Conservation (phyloP, 1,139 yeast species). For the Candida glucosophila region DNA sequence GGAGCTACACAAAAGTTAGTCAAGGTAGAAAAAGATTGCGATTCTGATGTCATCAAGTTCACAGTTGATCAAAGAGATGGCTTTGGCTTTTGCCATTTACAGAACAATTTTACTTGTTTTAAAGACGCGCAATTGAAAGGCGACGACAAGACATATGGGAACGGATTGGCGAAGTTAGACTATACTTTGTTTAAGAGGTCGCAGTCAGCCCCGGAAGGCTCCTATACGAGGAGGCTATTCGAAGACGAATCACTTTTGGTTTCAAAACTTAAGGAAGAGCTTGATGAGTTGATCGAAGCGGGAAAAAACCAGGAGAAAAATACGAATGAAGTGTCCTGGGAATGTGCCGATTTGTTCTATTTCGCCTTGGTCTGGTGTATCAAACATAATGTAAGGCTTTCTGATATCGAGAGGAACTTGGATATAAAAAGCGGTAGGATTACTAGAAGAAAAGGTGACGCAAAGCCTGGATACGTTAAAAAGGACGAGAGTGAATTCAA, state of each 20-base stretch:
- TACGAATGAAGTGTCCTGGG: slow-evolving; percentile 77
- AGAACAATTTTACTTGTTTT: slow-evolving; percentile 69
- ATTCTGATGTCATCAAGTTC: slow-evolving; percentile 81
- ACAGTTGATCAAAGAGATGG: slow-evolving; percentile 71
- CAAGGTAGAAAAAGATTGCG: slow-evolving; percentile 74
- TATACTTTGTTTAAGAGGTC: slow-evolving; percentile 48
- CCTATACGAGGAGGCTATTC: slow-evolving; percentile 85
- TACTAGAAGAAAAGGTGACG: slow-evolving; percentile 92
- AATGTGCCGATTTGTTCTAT: slow-evolving; percentile 90
- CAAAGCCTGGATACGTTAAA: slow-evolving; percentile 63
- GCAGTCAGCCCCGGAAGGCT: slow-evolving; percentile 72
- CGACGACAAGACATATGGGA: slow-evolving; percentile 39
- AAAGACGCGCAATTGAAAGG: slow-evolving; percentile 27
- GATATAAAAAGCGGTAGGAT: slow-evolving; percentile 80
- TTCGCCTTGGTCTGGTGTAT: slow-evolving; percentile 85
- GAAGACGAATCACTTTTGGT: slow-evolving; percentile 63
- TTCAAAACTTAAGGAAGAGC: slow-evolving; percentile 92
- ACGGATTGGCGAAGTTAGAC: slow-evolving; percentile 62
- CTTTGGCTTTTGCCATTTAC: slow-evolving; percentile 87
- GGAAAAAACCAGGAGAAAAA: slow-evolving; percentile 25
- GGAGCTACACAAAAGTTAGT: slow-evolving; percentile 84
- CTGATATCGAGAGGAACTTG: slow-evolving; percentile 76
- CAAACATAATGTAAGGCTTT: slow-evolving; percentile 68
- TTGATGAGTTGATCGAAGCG: slow-evolving; percentile 92
- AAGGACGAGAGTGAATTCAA: slow-evolving; percentile 8